Evolutionary conservation across 1,284 basidiomycete genomes (phyloP).

Genomic region (Ceratobasidium sp.): DNA sequence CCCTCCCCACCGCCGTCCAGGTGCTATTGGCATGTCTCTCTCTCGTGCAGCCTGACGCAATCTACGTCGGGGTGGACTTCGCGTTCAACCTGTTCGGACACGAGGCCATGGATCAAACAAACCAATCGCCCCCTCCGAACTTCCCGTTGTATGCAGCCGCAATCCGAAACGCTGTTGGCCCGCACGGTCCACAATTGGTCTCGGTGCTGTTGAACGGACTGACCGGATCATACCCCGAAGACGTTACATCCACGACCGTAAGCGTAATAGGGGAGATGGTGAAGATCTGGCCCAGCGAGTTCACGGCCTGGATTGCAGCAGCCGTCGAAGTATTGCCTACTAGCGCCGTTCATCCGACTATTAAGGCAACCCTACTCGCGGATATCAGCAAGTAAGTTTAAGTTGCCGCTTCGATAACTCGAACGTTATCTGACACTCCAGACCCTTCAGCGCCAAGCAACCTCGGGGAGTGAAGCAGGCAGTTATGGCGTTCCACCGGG

Average conservation of each 20-base stretch:
- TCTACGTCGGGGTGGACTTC: slow-evolving; percentile 85
- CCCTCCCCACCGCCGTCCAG: slow-evolving; percentile 81
- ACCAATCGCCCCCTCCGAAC: slow-evolving; percentile 60
- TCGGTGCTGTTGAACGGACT: slow-evolving; percentile 81
- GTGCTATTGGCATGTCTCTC: slow-evolving; percentile 81
- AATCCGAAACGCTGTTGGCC: slow-evolving; percentile 76
- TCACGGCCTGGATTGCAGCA: slow-evolving; percentile 78
- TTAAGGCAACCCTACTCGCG: slow-evolving; percentile 80
- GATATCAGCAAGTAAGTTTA: slow-evolving; percentile 77
- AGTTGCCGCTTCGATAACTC: not conserved
- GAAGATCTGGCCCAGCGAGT: slow-evolving; percentile 72
- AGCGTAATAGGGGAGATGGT: slow-evolving; percentile 82
- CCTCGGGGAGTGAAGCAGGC: slow-evolving; percentile 85
- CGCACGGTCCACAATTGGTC: slow-evolving; percentile 82
- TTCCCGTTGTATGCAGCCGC: slow-evolving; percentile 72
- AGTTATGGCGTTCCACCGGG: slow-evolving; percentile 58
- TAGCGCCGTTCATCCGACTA: slow-evolving; percentile 70
- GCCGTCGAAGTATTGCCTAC: slow-evolving; percentile 79
- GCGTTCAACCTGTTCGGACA: slow-evolving; percentile 81
- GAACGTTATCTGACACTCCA: slow-evolving; percentile 54
- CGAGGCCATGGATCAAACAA: slow-evolving; percentile 66
- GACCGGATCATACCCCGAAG: slow-evolving; percentile 89
- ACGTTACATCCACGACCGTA: slow-evolving; percentile 79
- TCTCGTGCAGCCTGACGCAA: slow-evolving; percentile 82
- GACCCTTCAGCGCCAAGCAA: slow-evolving; percentile 72